These are phyloP conservation scores for Talaromyces sp. DNA, from an alignment of 2,329 filamentous ascomycete species.

Conservation along the genomic window DNA sequence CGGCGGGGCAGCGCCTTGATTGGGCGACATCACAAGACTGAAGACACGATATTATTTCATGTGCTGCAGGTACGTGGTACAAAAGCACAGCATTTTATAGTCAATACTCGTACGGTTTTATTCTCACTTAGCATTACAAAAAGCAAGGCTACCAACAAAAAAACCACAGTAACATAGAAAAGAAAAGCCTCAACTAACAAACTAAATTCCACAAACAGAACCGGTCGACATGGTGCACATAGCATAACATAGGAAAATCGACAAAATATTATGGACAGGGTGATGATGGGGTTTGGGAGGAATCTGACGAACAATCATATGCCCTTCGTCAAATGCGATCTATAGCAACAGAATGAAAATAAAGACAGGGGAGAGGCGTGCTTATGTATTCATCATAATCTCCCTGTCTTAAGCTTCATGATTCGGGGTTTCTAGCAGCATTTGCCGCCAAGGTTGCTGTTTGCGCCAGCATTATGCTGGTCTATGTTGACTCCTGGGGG, in stretches of 20 bases:
- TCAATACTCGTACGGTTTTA: neutral
- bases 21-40: neutral
- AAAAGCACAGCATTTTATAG: neutral
- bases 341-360: neutral
- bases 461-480: slow-evolving; percentile 49
- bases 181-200: neutral
- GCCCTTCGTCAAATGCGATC: neutral
- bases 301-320: neutral
- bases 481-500: slow-evolving; percentile 63
- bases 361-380: neutral
- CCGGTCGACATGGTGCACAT: neutral
- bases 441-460: slow-evolving; percentile 57
- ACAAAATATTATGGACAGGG: neutral
- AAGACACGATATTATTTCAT: neutral
- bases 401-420: neutral
- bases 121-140: neutral
- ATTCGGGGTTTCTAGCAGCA: slow-evolving; percentile 60
- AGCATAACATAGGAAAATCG: slow-evolving; percentile 12
- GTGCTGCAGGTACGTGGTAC: neutral
- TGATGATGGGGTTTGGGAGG: neutral
- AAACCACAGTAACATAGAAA: neutral
- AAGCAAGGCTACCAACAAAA: neutral
- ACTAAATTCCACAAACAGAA: neutral
- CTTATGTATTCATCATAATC: neutral
- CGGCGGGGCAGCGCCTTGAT: neutral